Conservation (phyloP, 768 basidiomycete species). For the Agaricus subrufescens region DNA sequence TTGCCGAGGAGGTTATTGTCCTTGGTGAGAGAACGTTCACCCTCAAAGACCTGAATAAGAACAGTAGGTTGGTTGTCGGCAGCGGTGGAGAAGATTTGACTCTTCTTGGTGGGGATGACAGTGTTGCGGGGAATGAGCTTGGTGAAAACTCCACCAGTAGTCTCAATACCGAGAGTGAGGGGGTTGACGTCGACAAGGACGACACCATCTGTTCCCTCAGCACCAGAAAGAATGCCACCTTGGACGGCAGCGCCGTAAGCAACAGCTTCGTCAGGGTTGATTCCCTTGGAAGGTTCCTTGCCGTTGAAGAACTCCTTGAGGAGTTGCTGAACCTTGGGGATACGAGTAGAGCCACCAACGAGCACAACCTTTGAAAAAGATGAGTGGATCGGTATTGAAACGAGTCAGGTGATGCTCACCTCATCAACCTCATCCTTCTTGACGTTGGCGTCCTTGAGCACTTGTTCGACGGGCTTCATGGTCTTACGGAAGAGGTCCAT, state of each 20-base stretch:
- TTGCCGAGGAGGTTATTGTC: conserved; percentile 98
- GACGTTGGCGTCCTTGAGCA: conserved; percentile 94
- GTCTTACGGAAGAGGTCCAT: conserved; percentile 99
- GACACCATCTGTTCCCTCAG: conserved; percentile 84
- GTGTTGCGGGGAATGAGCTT: conserved; percentile 98
- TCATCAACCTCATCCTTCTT: conserved; percentile 98
- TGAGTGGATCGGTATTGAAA: background rate
- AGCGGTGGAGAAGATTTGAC: conserved; percentile 86
- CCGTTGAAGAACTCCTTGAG: conserved; percentile 96
- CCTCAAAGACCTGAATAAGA: conserved; percentile 95
- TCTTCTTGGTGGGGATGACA: conserved; percentile 96
- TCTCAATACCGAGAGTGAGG: conserved; percentile 98
- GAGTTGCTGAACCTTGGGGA: conserved; percentile 98
- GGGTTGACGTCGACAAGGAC: conserved; percentile 97
- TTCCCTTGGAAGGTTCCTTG: conserved; percentile 96
- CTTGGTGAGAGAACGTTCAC: conserved; percentile 95
- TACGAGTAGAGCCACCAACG: conserved; percentile 97
- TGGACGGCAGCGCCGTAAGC: conserved; percentile 99
- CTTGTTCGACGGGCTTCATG: conserved; percentile 99
- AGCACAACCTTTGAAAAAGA: conserved; percentile 63
- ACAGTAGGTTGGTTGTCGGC: conserved; percentile 94
- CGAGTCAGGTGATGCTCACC: conserved; percentile 31
- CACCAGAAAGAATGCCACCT: conserved; percentile 96
- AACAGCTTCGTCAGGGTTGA: conserved; percentile 99
- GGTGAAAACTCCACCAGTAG: conserved; percentile 96